Evolutionary conservation across 805 yeast species (phyloP), one percentile per base, ranked within the genome.

Genomic region (Monosporozyma siamensis): DNA sequence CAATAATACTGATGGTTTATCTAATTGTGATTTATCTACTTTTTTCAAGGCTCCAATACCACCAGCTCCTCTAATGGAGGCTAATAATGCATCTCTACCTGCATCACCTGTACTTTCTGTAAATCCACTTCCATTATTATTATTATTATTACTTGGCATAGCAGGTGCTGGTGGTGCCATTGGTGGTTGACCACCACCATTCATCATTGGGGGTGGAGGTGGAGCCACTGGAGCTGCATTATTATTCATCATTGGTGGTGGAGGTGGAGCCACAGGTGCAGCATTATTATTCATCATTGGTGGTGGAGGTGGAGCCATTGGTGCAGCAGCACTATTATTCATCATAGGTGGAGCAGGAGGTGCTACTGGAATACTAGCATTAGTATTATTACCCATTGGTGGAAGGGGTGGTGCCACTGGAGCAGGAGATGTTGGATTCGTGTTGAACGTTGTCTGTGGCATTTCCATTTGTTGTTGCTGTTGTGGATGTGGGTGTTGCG

Each of bases 31-130:
- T 62, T 88, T 90, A 61, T 90, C 97, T 2, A 82, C 82, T 58
- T 80, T 86, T 49, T 71, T 77, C 50, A 90, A 71, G 5, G 76
- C 55, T 0, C 82, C 80, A 4, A 89, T 30, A 29, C 90, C 82
- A 30, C 90, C 82, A 0, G 95, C 80, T 30, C 80, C 77, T 52
- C 95, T 72, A 51, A 90, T 90, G 1, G 97, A 86, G 0, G 94
- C 84, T 46, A 90, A 67, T 34, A 90, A 69, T 0, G 95, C 95
- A 59, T 84, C 95, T 52, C 95, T 69, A 0, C 80, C 80, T 2
- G 68, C 64, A 50, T 72, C 88, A 4, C 66, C 77, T 1, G 64
- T 56, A 20, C 47, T 20, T 39, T 58, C 65, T n/a, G 29, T 25
- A 15, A 52, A 31, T 31, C 43, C 14, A 11, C n/a, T n/a, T n/a